A percentile compares a stretch with the other conserved stretches of the same genome.
These are phyloP conservation scores for Astrocystis sublimbata DNA, from an alignment of 495 filamentous ascomycete species.

Conservation along the genomic window DNA sequence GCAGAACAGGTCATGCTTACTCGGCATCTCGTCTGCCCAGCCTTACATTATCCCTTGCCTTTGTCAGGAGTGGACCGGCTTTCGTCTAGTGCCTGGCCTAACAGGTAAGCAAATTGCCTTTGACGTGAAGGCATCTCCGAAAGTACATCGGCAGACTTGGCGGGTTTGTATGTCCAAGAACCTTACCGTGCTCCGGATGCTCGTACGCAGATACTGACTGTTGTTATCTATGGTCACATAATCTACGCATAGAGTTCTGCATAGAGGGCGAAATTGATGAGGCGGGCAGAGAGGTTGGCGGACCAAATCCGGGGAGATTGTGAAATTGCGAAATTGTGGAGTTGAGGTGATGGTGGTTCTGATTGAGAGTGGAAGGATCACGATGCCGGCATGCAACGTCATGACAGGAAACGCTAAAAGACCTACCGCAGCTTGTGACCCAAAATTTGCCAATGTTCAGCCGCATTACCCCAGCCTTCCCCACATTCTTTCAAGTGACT, in stretches of 20 bases:
- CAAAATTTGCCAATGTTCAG: constrained; percentile 17
- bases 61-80: not conserved
- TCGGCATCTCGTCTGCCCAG: not conserved
- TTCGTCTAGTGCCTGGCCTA: not conserved
- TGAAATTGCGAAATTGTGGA: not conserved
- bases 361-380: constrained; percentile 11
- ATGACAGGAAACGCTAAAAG: constrained; percentile 5
- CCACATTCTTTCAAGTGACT: constrained; percentile 11
- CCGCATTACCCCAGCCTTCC: constrained; percentile 17
- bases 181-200: too few species aligned
- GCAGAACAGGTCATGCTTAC: not conserved
- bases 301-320: too few species aligned
- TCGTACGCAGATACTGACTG: too few species aligned
- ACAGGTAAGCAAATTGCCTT: too few species aligned
- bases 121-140: too few species aligned
- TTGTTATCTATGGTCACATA: too few species aligned
- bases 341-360: not conserved
- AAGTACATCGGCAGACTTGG: not conserved
- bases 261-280: too few species aligned
- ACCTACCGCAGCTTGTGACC: not conserved
- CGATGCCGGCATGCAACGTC: constrained; percentile 5
- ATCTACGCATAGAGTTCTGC: too few species aligned
- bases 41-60: not conserved
- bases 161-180: not conserved
- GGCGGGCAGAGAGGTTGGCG: too few species aligned